Evolutionary conservation across 495 filamentous ascomycete species (phyloP).

Genomic region (Penicillium pancosmium): DNA sequence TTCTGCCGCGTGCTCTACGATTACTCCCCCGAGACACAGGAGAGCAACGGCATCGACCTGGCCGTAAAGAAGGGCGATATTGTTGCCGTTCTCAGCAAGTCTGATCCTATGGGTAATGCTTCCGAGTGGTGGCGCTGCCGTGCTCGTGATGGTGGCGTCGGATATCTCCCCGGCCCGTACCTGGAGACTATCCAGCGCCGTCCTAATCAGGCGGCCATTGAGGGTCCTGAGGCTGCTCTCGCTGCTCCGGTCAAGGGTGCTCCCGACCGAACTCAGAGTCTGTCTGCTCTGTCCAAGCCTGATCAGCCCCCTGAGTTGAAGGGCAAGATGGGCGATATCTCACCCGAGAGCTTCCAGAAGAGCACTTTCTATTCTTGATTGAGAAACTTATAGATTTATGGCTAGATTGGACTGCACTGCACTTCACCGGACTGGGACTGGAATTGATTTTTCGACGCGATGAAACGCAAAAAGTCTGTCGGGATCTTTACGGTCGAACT

Average conservation of each 20-base stretch:
- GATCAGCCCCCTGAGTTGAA: constrained; percentile 44
- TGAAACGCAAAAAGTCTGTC: no score
- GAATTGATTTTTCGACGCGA: neutral
- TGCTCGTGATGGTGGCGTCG: constrained; percentile 86
- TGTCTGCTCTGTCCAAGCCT: constrained; percentile 18
- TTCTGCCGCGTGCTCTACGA: constrained; percentile 96
- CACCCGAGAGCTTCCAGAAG: constrained; percentile 87
- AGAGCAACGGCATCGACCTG: constrained; percentile 76
- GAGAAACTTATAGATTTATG: neutral
- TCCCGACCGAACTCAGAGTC: constrained; percentile 30
- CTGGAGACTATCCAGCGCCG: constrained; percentile 79
- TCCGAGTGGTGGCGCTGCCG: constrained; percentile 98
- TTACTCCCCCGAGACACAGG: constrained; percentile 75
- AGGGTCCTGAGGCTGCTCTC: constrained; percentile 52
- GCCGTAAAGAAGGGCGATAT: constrained; percentile 94
- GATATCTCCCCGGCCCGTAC: constrained; percentile 88
- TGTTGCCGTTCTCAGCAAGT: constrained; percentile 91
- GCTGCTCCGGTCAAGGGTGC: constrained; percentile 36
- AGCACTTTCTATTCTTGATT: constrained; percentile 71
- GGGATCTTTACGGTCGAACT: no score
- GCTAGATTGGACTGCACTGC: neutral
- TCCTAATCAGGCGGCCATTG: constrained; percentile 57
- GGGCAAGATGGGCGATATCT: constrained; percentile 63
- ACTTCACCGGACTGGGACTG: neutral
- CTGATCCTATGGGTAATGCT: constrained; percentile 87